Base-by-base conservation (phyloP, 1,284 basidiomycete species). In the Volvariella surrecta region DNA sequence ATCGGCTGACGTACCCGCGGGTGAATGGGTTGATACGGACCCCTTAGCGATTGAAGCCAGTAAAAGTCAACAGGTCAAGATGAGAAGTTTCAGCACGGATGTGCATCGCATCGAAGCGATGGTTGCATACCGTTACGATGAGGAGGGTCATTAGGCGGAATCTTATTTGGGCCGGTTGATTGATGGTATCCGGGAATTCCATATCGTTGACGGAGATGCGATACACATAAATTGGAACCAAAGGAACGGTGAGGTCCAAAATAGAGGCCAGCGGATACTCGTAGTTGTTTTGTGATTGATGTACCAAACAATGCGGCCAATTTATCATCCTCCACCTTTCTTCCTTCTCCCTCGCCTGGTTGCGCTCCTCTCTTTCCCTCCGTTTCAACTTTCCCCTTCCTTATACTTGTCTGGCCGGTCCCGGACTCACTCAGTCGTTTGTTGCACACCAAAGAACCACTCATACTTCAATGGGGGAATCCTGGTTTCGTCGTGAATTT, bases 51-150 rank as follows among this genome's bases (percentile, higher is more conserved):
- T 99, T 58, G 90, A 94, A 61, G 85, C 90, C 21, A 86, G 90
- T 54, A 93, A 96, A 66, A 94, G 92, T 55, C 94, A 98, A 61
- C 93, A 96, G 62, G 94, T 98, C 52, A 86, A 92, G 60, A 73
- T 94, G 63, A 70, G 90, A 52, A 89, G 76, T 61, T 94, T 94
- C 63, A 91, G 85, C 60, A 93, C 90, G 10, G 90, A 93, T 59
- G 79, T 91, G 20, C 90, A 94, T 58, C 78, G 87, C 47, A 85
- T 94, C 59, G 90, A 93, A 62, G 88, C 86, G 16, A 87, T 89
- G 86, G 85, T 89, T 42, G 84, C 86, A 11, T 89, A 89, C 66
- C 74, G 85, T 37, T 88, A 87, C 53, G 86, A 88, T 44, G 67
- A 71, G 53, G 68, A 28, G 58, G 52, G 48, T 11, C 24, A 30